Evolutionary conservation across 495 filamentous ascomycete species (phyloP).

Genomic region (Pyrenula aspistea): DNA sequence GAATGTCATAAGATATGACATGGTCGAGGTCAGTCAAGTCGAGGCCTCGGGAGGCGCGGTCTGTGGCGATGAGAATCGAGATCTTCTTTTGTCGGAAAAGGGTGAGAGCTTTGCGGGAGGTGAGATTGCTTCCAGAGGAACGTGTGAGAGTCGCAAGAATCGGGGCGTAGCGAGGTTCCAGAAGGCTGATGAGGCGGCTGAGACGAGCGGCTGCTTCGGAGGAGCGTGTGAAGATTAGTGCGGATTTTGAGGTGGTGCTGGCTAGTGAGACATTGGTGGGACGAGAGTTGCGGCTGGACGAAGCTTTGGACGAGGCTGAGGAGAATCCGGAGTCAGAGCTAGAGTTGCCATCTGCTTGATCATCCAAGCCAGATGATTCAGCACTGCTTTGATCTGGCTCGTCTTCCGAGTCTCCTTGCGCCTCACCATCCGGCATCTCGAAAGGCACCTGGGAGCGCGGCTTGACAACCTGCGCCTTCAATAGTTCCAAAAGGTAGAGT

Average conservation of each 20-base stretch:
- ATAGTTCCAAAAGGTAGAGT: slow-evolving; percentile 51
- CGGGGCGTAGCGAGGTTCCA: slow-evolving; percentile 45
- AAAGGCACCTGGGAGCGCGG: slow-evolving; percentile 9
- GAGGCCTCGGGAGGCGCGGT: slow-evolving; percentile 86
- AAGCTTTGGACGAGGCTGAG: neutral
- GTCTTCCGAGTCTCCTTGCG: slow-evolving; percentile 1
- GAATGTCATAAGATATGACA: slow-evolving; percentile 92
- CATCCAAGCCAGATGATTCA: slow-evolving; percentile 19
- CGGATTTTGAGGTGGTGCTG: slow-evolving; percentile 14
- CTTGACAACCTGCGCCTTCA: slow-evolving; percentile 22
- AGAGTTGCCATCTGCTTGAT: slow-evolving; percentile 15
- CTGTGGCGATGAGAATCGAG: slow-evolving; percentile 74
- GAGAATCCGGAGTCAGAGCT: slow-evolving; percentile 17
- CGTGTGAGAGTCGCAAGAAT: slow-evolving; percentile 60
- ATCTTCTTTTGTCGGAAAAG: slow-evolving; percentile 52
- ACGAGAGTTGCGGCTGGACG: neutral
- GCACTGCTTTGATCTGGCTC: slow-evolving; percentile 9
- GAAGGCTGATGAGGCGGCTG: slow-evolving; percentile 57
- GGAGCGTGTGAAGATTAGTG: slow-evolving; percentile 79
- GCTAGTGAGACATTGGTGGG: neutral
- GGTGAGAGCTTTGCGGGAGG: slow-evolving; percentile 47
- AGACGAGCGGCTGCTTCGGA: slow-evolving; percentile 77
- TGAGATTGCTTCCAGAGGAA: slow-evolving; percentile 50
- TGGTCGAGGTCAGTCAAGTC: slow-evolving; percentile 69
- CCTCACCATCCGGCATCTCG: slow-evolving; percentile 36